Evolutionary conservation across 2,329 filamentous ascomycete genomes (phyloP), one percentile per base, ranked within the genome.

Genomic region (Colletotrichum filicis): DNA sequence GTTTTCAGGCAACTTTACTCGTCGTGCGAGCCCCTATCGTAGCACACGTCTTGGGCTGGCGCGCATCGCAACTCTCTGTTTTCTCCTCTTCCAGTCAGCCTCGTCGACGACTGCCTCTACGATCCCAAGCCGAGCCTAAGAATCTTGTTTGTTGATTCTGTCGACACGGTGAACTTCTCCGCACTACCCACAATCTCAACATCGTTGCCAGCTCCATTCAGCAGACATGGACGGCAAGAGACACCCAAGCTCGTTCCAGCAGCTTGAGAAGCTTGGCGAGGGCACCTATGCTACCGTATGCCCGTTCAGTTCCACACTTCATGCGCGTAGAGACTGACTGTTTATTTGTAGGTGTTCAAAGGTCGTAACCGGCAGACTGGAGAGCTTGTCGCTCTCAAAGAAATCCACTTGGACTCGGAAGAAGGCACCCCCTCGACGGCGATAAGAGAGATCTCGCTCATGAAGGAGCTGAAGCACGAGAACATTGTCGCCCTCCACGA

Each of bases 381-480:
- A 80, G 95, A 98, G 83, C 92, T 98, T 74, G 97, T 99, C 49
- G 97, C 97, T 6, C 89, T 99, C 75, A 99, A 99, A 84, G 97
- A 99, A 85, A 99, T 99, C 78, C 97, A 99, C 82, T 94, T 99
- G 75, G 97, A 99, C 83, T 97, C 94, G 62, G 97, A 99, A 87
- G 97, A 99, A 86, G 97, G 97, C 78, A 99, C 97, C 0, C 97
- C 97, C 4, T 97, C 94, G 64, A 99, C 97, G 0, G 97, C 97
- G 59, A 99, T 99, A 82, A 94, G 97, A 79, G 97, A 99, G 84
- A 99, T 99, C 79, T 98, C 95, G 1, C 89, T 99, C 70, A 98
- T 99, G 97, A 99, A 99, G 85, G 97, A 99, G 85, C 90, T 99
- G 77, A 98, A 98, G 85, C 97, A 99, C 84, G 95, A 98, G 82